Percentiles rank a stretch among this genome's conserved stretches.
These are phyloP conservation scores for Tuber calosporum DNA, from an alignment of 495 filamentous ascomycete species.

Conservation along the genomic window DNA sequence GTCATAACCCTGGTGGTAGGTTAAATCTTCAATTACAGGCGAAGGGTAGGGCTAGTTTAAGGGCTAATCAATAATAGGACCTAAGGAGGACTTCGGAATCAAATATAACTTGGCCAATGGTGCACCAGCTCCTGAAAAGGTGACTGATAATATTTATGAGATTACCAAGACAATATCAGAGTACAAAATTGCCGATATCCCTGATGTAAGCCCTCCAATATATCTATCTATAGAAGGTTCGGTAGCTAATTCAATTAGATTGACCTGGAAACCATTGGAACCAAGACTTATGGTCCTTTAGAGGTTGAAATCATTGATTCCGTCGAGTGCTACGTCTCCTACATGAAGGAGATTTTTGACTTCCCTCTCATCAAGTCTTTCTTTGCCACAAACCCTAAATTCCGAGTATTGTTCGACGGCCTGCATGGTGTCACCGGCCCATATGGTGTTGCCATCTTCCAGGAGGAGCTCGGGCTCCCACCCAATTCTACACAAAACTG, in stretches of 20 bases:
- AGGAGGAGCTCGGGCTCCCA: slow-evolving; percentile 77
- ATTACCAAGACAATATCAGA: slow-evolving; percentile 77
- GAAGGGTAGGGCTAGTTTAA: not conserved
- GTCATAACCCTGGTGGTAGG: slow-evolving; percentile 95
- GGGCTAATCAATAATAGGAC: slow-evolving; percentile 53
- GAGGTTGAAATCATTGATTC: slow-evolving; percentile 95
- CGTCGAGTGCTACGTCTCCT: slow-evolving; percentile 80
- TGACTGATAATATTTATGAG: slow-evolving; percentile 96
- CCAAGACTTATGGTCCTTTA: slow-evolving; percentile 69
- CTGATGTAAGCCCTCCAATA: slow-evolving; percentile 47
- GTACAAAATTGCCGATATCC: slow-evolving; percentile 86
- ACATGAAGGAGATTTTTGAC: slow-evolving; percentile 98
- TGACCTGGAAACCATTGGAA: slow-evolving; percentile 75
- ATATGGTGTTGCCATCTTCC: slow-evolving; percentile 90
- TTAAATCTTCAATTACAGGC: slow-evolving; percentile 20
- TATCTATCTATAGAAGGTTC: not conserved
- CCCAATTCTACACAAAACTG: slow-evolving; percentile 84
- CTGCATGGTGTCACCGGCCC: slow-evolving; percentile 91
- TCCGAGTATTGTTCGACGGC: slow-evolving; percentile 94
- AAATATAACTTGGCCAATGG: slow-evolving; percentile 98
- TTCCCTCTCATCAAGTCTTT: slow-evolving; percentile 92
- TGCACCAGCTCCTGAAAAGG: slow-evolving; percentile 84
- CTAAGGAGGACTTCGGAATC: slow-evolving; percentile 92
- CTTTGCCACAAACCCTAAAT: slow-evolving; percentile 73
- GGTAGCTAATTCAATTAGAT: slow-evolving; percentile 43